Percentiles rank a stretch among this genome's conserved stretches.
Conservation (phyloP, 257 asterid species). For the Salvia rosmarinus region DNA sequence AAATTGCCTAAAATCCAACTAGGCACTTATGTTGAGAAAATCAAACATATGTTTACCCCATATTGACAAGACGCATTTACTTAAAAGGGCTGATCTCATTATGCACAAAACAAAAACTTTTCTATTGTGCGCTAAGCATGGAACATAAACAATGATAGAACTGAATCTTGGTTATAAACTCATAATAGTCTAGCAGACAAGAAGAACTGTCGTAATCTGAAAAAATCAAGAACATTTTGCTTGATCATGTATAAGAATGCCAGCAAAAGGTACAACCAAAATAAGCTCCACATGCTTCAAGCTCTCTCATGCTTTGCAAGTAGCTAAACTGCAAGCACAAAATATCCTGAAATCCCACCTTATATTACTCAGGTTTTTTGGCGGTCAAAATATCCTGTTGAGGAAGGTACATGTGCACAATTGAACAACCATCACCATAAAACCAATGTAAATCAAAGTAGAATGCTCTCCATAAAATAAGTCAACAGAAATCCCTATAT, state of each 20-base stretch:
- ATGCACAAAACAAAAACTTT: not conserved
- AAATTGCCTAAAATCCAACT: not conserved
- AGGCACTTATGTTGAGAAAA: not conserved
- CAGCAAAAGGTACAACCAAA: not conserved
- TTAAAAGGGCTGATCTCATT: too few relatives aligned
- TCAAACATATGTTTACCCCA: not conserved
- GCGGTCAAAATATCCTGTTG: constrained; percentile 22
- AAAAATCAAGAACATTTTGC: not conserved
- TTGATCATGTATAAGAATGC: not conserved
- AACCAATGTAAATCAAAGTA: not conserved
- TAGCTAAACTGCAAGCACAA: not conserved
- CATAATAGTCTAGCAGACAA: too few relatives aligned
- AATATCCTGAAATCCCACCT: too few relatives aligned
- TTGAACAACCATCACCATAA: not conserved
- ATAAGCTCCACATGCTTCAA: not conserved
- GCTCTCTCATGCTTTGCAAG: not conserved
- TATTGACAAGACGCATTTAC: too few relatives aligned
- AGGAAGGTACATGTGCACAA: not conserved
- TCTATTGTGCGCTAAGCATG: too few relatives aligned
- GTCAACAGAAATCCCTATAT: not conserved
- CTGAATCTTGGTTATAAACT: too few relatives aligned
- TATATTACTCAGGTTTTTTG: not conserved
- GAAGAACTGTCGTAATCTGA: not conserved
- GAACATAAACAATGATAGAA: too few relatives aligned
- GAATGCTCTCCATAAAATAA: not conserved